phyloP scores from a whole-genome alignment of 2,329 filamentous ascomycete species.

The Diaporthe sp. region DNA sequence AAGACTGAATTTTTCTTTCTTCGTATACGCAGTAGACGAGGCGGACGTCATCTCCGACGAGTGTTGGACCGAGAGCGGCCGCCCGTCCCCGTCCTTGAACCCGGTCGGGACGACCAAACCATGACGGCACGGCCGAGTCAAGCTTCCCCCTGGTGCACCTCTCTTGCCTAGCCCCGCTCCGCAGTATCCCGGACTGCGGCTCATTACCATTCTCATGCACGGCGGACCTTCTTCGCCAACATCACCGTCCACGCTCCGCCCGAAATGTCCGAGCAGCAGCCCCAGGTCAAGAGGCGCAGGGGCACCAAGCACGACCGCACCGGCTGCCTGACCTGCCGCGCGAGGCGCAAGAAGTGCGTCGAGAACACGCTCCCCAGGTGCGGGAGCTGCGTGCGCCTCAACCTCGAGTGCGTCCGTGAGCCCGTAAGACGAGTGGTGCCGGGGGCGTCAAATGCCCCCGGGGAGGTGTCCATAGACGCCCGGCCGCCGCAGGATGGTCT shows the following conservation, averaged over 20 bases:
- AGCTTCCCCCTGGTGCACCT: slow-evolving; percentile 12
- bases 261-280: background rate
- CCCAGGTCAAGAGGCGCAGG: background rate
- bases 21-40: background rate
- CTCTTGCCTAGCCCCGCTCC: background rate
- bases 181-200: background rate
- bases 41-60: slow-evolving; percentile 1
- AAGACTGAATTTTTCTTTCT: background rate
- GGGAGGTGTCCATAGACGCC: background rate
- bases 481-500: background rate
- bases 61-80: slow-evolving; percentile 1
- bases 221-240: background rate
- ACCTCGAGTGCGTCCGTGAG: slow-evolving; percentile 2
- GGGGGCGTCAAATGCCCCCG: background rate
- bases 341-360: slow-evolving; percentile 2
- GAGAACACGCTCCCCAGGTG: slow-evolving; percentile 8
- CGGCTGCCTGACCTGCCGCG: slow-evolving; percentile 4
- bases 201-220: background rate
- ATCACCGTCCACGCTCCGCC: background rate
- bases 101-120: background rate
- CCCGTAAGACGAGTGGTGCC: background rate
- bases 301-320: slow-evolving; percentile 6
- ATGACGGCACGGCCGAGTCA: slow-evolving; percentile 18
- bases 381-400: slow-evolving; percentile 10
- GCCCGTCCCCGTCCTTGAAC: slow-evolving; percentile 1